Evolutionary conservation across 176 grass and related monocot genomes (phyloP), one percentile per base, ranked within the genome.

Genomic region (Aegilops bicornis): DNA sequence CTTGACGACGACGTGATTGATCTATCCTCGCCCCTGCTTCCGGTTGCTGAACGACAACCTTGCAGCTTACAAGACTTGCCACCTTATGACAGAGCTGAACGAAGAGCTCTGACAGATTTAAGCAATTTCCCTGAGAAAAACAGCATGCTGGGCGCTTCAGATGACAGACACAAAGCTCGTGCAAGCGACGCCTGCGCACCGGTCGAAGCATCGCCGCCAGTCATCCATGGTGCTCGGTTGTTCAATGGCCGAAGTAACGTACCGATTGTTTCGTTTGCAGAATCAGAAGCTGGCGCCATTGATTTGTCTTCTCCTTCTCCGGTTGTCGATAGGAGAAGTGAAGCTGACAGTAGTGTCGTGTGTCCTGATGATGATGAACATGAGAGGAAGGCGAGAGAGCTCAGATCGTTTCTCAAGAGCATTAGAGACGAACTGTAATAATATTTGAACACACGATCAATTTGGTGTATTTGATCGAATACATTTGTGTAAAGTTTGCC

Each of bases 241-340:
- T 45, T 25, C n/a, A 58, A 27, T 43, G 10, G 71, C 62, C 31
- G 52, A 62, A 63, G 73, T 36, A 33, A 66, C 47, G 4, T 8
- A 17, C 17, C 54, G 60, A 48, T 24, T 29, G 67, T 39, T 50
- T 19, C 8, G 1, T 76, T 30, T 1, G 23, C 25, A 11, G 45
- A n/a, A 48, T 66, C 63, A 85, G 77, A 68, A 78, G 33, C 72
- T 11, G 23, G 14, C 2, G 32, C 87, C 40, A 88, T 95, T 30
- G 93, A 95, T 58, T 47, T 92, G 35, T 92, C 85, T 0, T 92
- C 85, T 16, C 93, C 88, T 29, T 90, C 83, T 1, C 90, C 88
- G 19, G 48, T 73, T 23, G 22, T 6, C 6, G 50, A 25, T 27
- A 79, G 66, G 30, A 62, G 27, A 59, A 60, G 37, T 17, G 27